phyloP scores from a whole-genome alignment of 805 yeast genomes.

The Danielozyma ontarioensis region DNA sequence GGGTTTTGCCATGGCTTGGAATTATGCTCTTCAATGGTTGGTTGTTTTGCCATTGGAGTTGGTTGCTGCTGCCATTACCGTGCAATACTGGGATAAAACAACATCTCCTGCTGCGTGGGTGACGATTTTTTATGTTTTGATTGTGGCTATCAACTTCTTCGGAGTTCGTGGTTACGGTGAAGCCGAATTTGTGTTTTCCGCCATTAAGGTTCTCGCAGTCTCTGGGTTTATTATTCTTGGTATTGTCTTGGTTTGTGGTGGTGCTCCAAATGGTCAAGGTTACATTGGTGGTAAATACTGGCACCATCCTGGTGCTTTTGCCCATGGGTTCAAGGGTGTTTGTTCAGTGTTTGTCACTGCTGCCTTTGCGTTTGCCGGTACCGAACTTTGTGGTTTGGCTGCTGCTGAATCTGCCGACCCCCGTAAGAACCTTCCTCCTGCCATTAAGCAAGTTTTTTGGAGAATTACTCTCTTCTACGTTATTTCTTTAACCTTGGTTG shows the following conservation, averaged over 20 bases:
- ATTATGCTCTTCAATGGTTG: conserved; percentile 8
- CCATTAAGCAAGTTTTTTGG: conserved; percentile 82
- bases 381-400: conserved; percentile 69
- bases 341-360: conserved; percentile 72
- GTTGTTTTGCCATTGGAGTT: conserved; percentile 7
- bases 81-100: conserved; percentile 12
- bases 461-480: conserved; percentile 70
- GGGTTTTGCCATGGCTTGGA: conserved; percentile 60
- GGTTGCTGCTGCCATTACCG: conserved; percentile 11
- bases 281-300: conserved; percentile 56
- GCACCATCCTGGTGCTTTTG: conserved; percentile 66
- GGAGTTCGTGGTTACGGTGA: conserved; percentile 16
- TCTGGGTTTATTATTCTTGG: conserved; percentile 12
- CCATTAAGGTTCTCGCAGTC: conserved; percentile 13
- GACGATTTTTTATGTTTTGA: conserved; percentile 11
- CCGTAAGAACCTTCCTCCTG: conserved; percentile 59
- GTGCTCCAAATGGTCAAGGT: conserved; percentile 45
- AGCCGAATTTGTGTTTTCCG: conserved; percentile 12
- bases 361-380: conserved; percentile 72
- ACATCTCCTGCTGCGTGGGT: conserved; percentile 14
- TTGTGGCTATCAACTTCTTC: conserved; percentile 14
- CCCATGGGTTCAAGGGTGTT: conserved; percentile 62
- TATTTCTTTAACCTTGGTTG: conserved; percentile 45
- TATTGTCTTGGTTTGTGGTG: conserved; percentile 13
- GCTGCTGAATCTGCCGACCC: conserved; percentile 77